Evolutionary conservation across 208 protist genomes (phyloP), one percentile per base, ranked within the genome.

Genomic region (Willaertia magna): DNA sequence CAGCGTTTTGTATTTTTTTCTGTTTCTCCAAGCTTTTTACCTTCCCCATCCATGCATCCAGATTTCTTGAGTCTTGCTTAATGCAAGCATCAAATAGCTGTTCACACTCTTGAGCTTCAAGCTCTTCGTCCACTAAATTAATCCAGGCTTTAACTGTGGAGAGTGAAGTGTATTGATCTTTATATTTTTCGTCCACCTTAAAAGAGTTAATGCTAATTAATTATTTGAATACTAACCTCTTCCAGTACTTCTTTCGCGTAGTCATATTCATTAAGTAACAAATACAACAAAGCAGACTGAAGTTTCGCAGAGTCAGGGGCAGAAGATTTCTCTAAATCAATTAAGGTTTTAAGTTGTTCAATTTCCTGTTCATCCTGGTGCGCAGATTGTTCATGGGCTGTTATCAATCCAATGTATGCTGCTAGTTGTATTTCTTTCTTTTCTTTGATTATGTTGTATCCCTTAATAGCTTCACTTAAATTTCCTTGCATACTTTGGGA

Each of bases 381-480:
- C 0, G 22, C 74, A 47, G 20, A 59, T 39, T 47, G 16, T 26
- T 96, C 93, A 43, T 94, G 91, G n/a, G 94, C 84, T 9, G 84
- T 67, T 85, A 95, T 92, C 39, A 86, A 76, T 47, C 92, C 94
- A 89, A 92, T 92, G 48, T 94, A 81, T 3, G 93, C 93, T 12
- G 94, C 93, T 6, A 95, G 61, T 2, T 87, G 88, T 16, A 91
- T 92, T 47, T 92, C 88, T 46, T 91, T 91, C 42, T 89, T 91
- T 74, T 90, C 88, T 86, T 95, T 91, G 6, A 93, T 91, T 0
- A 86, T 87, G 87, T 93, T 94, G 90, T 94, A 95, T 89, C 95
- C 93, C 6, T 92, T 89, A 78, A 96, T 40, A 0, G 93, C 94
- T 40, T 95, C 93, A 82, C 92, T 95, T 12, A 90, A 55, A 76